Base-by-base conservation (phyloP, 495 filamentous ascomycete genomes). In the Aspergillus nanangensis region DNA sequence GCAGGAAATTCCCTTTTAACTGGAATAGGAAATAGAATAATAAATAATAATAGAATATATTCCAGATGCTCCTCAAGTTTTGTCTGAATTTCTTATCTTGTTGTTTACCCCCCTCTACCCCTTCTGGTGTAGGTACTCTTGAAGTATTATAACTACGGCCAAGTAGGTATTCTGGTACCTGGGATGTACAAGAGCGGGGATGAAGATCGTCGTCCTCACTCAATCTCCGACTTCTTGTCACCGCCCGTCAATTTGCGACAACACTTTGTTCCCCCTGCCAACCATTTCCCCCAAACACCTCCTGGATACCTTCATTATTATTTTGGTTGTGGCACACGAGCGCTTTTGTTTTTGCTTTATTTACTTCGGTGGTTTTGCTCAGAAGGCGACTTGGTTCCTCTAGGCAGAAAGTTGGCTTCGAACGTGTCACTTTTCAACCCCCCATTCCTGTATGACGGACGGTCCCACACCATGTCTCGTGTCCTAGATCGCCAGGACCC, bases 401-500 rank as follows among this genome's bases (percentile, higher is more conserved):
- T 22, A 39, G 15, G 46, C 36, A 46, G 47, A 44, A 47, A 45
- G 27, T 41, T 36, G 38, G 29, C 44, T 45, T 56, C 18, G 49
- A 45, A 52, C 45, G 13, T 47, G 38, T 46, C 42, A 39, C 69
- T 74, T 56, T 42, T 29, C 22, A 38, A 5, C 25, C 29, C n/a
- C 11, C 41, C 24, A 22, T 34, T 23, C 41, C 19, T 52, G 34
- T 41, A 45, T 45, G 32, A 24, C 33, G 33, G 33, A 43, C 21
- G 20, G 40, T 47, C 39, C 48, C 48, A 37, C 58, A 51, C 46
- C 38, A 71, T 72, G 67, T 53, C 69, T 58, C 17, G 44, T 51
- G 11, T 46, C 40, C 46, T 37, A 50, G 51, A 57, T 52, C 62
- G 58, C 43, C 67, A 63, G 63, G 65, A 61, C 54, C 75, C 75